phyloP scores from a whole-genome alignment of 2,329 filamentous ascomycete genomes.

The Xylariaceae sp. region DNA sequence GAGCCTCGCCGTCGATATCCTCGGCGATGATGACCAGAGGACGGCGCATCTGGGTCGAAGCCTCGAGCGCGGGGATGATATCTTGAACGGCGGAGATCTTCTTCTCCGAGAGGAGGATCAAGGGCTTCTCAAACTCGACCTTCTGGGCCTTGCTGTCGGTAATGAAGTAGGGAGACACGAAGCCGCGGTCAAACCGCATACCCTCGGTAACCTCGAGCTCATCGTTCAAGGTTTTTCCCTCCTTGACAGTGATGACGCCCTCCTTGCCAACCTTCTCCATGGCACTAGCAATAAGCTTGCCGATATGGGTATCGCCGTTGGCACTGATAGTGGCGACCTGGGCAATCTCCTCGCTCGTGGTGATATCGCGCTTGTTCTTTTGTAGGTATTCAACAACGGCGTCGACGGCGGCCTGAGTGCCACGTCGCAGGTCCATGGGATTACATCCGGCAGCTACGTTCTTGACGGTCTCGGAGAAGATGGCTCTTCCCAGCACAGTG shows the following conservation, averaged over 20 bases:
- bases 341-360: conserved; percentile 92
- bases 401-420: conserved; percentile 94
- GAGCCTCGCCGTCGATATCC: conserved; percentile 97
- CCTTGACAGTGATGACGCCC: conserved; percentile 99
- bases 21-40: conserved; percentile 98
- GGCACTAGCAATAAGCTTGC: conserved; percentile 90
- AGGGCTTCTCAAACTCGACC: conserved; percentile 98
- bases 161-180: conserved; percentile 99
- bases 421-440: conserved; percentile 96
- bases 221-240: conserved; percentile 96
- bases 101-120: conserved; percentile 98
- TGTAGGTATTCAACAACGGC: conserved; percentile 91
- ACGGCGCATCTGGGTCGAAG: conserved; percentile 89
- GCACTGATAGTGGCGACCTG: conserved; percentile 98
- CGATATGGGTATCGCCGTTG: conserved; percentile 94
- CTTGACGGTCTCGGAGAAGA: conserved; percentile 99
- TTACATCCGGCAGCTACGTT: conserved; percentile 99
- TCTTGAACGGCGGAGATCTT: conserved; percentile 99
- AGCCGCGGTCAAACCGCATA: conserved; percentile 99
- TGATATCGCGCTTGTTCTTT: conserved; percentile 96
- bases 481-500: conserved; percentile 92
- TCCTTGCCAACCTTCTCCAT: conserved; percentile 99
- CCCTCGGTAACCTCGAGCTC: conserved; percentile 99
- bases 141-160: conserved; percentile 98
- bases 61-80: conserved; percentile 96